phyloP scores from a whole-genome alignment of 1,139 yeast genomes.

The Pichia kudriavzevii region DNA sequence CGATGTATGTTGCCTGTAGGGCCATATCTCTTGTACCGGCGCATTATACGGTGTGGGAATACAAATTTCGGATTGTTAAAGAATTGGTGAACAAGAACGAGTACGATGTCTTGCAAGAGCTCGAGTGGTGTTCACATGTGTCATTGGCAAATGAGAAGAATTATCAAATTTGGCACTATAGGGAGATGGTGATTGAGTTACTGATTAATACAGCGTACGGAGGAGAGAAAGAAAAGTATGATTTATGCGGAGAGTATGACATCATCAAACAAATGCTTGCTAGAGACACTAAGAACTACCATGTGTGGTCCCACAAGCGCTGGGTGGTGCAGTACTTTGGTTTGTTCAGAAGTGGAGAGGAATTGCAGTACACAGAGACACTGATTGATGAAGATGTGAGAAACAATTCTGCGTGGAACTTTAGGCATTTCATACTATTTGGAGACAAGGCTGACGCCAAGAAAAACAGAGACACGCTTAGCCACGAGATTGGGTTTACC shows the following conservation, averaged over 20 bases:
- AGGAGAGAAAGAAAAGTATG: conserved; percentile 27
- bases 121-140: conserved; percentile 70
- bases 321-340: conserved; percentile 62
- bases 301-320: conserved; percentile 88
- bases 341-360: conserved; percentile 39
- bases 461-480: conserved; percentile 15
- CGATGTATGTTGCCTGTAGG: conserved; percentile 54
- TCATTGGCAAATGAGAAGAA: conserved; percentile 79
- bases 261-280: conserved; percentile 59
- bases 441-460: conserved; percentile 15
- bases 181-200: conserved; percentile 50
- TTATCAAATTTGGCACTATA: conserved; percentile 93
- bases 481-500: conserved; percentile 41
- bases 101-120: conserved; percentile 36
- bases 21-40: conserved; percentile 74
- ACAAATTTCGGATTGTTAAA: conserved; percentile 50
- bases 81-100: conserved; percentile 15
- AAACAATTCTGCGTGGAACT: conserved; percentile 94
- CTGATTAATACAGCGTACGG: conserved; percentile 22
- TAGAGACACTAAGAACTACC: conserved; percentile 85
- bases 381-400: conserved; percentile 58
- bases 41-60: conserved; percentile 88
- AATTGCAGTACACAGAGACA: conserved; percentile 44
- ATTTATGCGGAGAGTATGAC: conserved; percentile 51
- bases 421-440: conserved; percentile 56